Conservation (phyloP, 1,139 yeast genomes). For the Kodamaea derodonti region DNA sequence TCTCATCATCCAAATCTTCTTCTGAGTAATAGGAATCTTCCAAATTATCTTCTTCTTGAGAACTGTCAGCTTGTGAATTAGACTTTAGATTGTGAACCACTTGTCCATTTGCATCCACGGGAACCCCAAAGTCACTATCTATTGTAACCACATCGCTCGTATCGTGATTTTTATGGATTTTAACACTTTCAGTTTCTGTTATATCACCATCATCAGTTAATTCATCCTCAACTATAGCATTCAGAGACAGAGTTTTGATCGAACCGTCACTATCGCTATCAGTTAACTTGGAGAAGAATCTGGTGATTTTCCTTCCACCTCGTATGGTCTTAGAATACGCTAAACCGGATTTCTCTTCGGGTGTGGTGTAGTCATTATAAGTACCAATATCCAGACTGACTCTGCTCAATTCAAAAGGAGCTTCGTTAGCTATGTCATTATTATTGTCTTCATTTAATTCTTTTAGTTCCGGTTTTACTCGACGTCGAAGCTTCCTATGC, state of each 20-base stretch:
- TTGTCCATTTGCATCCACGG: slow-evolving; percentile 18
- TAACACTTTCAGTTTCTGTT: slow-evolving; percentile 11
- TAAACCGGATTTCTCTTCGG: slow-evolving; percentile 8
- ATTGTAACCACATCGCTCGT: slow-evolving; percentile 22
- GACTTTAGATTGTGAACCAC: slow-evolving; percentile 14
- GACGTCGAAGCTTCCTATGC: neutral
- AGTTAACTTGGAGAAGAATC: slow-evolving; percentile 17
- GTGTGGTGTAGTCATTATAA: neutral
- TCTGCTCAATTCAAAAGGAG: no score
- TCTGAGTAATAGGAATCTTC: slow-evolving; percentile 1
- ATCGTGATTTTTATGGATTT: slow-evolving; percentile 7
- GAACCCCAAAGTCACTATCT: slow-evolving; percentile 34
- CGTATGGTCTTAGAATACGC: slow-evolving; percentile 14
- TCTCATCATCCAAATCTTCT: slow-evolving; percentile 17
- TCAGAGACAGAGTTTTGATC: slow-evolving; percentile 10
- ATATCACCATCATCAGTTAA: slow-evolving; percentile 14
- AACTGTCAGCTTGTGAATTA: neutral
- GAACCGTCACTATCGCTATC: slow-evolving; percentile 19
- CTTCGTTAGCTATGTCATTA: no score
- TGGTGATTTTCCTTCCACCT: slow-evolving; percentile 16
- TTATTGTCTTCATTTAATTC: neutral
- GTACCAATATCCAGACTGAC: neutral
- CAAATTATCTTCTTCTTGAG: neutral
- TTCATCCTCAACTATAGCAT: slow-evolving; percentile 4
- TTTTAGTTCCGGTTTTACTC: neutral